Base-by-base conservation (phyloP, 768 basidiomycete genomes). In the Termitomyces sp. region DNA sequence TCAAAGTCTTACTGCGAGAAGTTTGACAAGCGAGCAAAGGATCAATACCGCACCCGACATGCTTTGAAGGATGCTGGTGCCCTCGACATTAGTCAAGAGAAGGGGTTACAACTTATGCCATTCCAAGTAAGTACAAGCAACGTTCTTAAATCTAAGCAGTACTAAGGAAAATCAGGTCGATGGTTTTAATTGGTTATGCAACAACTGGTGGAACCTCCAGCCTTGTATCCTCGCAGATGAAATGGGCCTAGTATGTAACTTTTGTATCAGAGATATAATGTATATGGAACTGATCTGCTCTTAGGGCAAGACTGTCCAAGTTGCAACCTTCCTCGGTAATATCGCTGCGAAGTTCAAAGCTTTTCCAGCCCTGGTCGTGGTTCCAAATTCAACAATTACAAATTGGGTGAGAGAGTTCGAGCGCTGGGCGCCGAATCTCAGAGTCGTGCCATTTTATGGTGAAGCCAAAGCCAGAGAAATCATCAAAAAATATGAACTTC, bases 351-450 rank as follows among this genome's bases (percentile, higher is more conserved):
- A 78, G 24, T 84, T 80, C 62, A 65, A 81, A 2, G 86, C 85
- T 0, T 87, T 79, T 55, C 97, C 97, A 3, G 86, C 85, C 38
- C 80, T 99, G 14, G 86, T 99, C 11, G 87, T 97, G 5, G 97
- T 98, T 5, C 97, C 97, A 0, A 97, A 99, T 67, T 96, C 94
- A 13, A 97, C 95, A 0, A 88, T 98, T 61, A 88, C 88, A 5
- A 97, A 93, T 63, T 97, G 95, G 96, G 83, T 96, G 14, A 80
- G 97, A 35, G 97, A 99, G 68, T 93, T 98, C 62, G 87, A 91
- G 65, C 83, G 87, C 58, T 93, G 91, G 83, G 88, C 90, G 0
- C 91, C 91, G 0, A 70, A 74, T 41, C 76, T 86, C 8, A 67
- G 80, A n/a, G 93, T 91, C 45, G 92, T 94, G 24, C 90, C 93